phyloP scores from a whole-genome alignment of 345 rosid species.

The Moringa oleifera region DNA sequence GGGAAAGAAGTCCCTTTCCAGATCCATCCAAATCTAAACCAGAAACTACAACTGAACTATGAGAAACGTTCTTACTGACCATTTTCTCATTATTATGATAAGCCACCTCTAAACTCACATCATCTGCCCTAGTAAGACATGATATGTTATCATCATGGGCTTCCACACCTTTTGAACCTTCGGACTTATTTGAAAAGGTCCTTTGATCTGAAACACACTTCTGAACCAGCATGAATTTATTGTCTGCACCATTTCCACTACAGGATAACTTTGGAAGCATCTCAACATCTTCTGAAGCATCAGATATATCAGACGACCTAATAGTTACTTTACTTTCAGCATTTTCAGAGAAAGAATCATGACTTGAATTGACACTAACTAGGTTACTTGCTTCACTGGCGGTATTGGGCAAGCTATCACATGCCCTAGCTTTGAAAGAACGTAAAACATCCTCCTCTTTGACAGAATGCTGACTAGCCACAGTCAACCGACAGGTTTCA shows the following conservation, averaged over 20 bases:
- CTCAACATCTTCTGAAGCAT: slow-evolving; percentile 34
- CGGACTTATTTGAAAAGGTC: slow-evolving; percentile 23
- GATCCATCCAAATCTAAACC: slow-evolving; percentile 36
- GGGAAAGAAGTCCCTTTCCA: slow-evolving; percentile 30
- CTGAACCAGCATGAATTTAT: slow-evolving; percentile 28
- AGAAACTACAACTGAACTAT: slow-evolving; percentile 37
- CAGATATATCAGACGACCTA: slow-evolving; percentile 36
- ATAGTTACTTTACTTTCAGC: slow-evolving; percentile 51
- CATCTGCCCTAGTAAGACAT: slow-evolving; percentile 38
- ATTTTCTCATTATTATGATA: slow-evolving; percentile 23
- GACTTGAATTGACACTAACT: slow-evolving; percentile 40
- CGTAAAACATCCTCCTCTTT: slow-evolving; percentile 39
- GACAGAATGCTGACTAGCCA: slow-evolving; percentile 52
- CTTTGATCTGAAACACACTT: slow-evolving; percentile 29
- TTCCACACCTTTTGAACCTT: slow-evolving; percentile 36
- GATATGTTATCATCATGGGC: slow-evolving; percentile 54
- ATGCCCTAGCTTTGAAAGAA: slow-evolving; percentile 22
- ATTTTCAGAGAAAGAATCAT: slow-evolving; percentile 54
- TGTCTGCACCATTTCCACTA: slow-evolving; percentile 26
- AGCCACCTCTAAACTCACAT: slow-evolving; percentile 22
- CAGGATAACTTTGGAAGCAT: slow-evolving; percentile 26
- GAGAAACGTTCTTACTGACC: slow-evolving; percentile 36
- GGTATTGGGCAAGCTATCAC: slow-evolving; percentile 31
- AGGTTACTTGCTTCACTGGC: slow-evolving; percentile 62
- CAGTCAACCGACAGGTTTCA: slow-evolving; percentile 49